phyloP scores from a whole-genome alignment of 352 stramenopile genomes.

The Pythium rishiriense region DNA sequence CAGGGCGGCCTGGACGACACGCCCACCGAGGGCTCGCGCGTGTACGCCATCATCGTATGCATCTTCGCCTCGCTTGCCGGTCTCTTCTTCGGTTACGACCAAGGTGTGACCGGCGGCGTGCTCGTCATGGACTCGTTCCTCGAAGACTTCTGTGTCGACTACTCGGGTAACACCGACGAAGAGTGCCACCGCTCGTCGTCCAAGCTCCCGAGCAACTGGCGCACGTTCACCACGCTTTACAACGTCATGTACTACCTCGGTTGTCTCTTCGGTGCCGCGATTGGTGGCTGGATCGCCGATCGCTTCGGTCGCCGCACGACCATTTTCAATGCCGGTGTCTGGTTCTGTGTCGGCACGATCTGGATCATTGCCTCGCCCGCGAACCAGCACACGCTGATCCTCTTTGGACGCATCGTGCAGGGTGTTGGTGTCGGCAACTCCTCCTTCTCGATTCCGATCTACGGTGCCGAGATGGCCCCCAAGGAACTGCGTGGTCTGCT shows the following conservation, averaged over 20 bases:
- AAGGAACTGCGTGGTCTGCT: conserved; percentile 64
- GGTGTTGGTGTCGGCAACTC: conserved; percentile 36
- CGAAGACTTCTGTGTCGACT: conserved; percentile 27
- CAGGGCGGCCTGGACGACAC: conserved; percentile 14
- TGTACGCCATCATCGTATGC: conserved; percentile 28
- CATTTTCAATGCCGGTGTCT: conserved; percentile 16
- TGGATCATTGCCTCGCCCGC: conserved; percentile 27
- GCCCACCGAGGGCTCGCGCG: conserved; percentile 27
- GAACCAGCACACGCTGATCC: conserved; percentile 25
- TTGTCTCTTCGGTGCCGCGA: conserved; percentile 24
- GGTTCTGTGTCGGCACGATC: conserved; percentile 25
- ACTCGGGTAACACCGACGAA: conserved; percentile 17
- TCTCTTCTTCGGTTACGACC: conserved; percentile 33
- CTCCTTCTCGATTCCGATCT: conserved; percentile 52
- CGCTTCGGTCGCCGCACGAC: conserved; percentile 21
- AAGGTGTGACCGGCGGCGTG: conserved; percentile 28
- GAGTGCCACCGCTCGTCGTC: conserved; percentile 19
- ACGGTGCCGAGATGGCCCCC: conserved; percentile 58
- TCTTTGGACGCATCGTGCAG: conserved; percentile 29
- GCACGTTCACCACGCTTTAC: conserved; percentile 28
- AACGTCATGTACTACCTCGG: conserved; percentile 29
- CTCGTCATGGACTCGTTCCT: conserved; percentile 32
- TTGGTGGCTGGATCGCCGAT: conserved; percentile 26
- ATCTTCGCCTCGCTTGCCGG: conserved; percentile 28
- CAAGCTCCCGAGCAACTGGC: conserved; percentile 27